Conservation (phyloP, 495 filamentous ascomycete genomes). For the Podospora pseudocomata region DNA sequence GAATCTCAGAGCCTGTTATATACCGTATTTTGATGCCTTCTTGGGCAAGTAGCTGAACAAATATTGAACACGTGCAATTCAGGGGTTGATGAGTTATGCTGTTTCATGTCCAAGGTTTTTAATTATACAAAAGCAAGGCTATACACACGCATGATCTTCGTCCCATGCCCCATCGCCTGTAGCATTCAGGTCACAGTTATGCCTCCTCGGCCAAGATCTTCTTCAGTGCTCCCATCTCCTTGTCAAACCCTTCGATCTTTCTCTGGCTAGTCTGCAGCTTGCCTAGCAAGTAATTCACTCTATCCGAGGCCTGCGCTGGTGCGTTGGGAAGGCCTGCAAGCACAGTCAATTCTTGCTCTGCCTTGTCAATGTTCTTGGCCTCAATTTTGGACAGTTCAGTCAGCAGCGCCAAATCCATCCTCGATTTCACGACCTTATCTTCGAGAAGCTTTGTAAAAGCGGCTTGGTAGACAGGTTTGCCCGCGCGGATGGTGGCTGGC, state of each 20-base stretch:
- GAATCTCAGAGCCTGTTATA: too few species aligned
- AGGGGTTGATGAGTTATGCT: not conserved
- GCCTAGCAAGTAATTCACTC: constrained; percentile 65
- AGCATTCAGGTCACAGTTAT: constrained; percentile 7
- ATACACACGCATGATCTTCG: not conserved
- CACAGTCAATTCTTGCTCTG: constrained; percentile 70
- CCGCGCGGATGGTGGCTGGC: constrained; percentile 70
- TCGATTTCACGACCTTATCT: constrained; percentile 67
- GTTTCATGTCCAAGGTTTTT: not conserved
- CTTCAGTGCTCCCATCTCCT: constrained; percentile 66
- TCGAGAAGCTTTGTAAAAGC: constrained; percentile 68
- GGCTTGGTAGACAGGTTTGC: constrained; percentile 81
- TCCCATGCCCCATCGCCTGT: not conserved
- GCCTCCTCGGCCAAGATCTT: constrained; percentile 43
- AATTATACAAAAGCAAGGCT: not conserved
- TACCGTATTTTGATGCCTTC: too few species aligned
- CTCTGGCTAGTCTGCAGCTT: constrained; percentile 70
- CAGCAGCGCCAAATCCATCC: constrained; percentile 70
- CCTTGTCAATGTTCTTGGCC: constrained; percentile 69
- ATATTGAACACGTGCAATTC: too few species aligned
- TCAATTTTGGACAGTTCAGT: constrained; percentile 66
- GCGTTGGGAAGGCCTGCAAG: constrained; percentile 58
- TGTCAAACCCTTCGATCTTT: constrained; percentile 73
- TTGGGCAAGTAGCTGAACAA: too few species aligned
- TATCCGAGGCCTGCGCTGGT: constrained; percentile 55